A percentile compares a stretch with the other conserved stretches of the same genome.
Conservation (phyloP, 768 basidiomycete genomes). For the Gymnopilus dilepis region DNA sequence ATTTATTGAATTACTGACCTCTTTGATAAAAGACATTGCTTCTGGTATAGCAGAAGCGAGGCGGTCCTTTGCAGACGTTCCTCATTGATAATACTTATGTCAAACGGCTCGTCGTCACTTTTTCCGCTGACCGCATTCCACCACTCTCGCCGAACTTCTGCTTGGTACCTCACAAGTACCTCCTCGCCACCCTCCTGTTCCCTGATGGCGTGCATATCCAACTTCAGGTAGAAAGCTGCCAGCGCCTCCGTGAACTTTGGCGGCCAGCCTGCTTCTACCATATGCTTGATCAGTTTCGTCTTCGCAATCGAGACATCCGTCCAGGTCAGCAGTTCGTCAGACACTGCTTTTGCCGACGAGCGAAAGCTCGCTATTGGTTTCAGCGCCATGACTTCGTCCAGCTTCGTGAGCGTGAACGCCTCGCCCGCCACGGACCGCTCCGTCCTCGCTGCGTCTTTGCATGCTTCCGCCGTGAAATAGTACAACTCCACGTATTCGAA, state of each 20-base stretch:
- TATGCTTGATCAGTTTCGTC: not conserved
- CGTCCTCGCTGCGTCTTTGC: slow-evolving; percentile 2
- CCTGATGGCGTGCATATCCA: not conserved
- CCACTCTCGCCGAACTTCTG: slow-evolving; percentile 4
- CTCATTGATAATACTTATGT: slow-evolving; percentile 4
- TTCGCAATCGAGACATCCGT: not conserved
- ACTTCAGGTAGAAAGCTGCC: not conserved
- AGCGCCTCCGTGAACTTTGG: not conserved
- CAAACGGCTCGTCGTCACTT: not conserved
- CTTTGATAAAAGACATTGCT: not conserved
- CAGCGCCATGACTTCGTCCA: not conserved
- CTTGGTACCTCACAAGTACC: not conserved
- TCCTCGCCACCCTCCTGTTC: not conserved
- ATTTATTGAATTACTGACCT: not conserved
- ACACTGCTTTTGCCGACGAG: not conserved
- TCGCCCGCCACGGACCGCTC: not conserved
- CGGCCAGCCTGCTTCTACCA: not conserved
- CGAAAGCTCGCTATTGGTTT: not conserved
- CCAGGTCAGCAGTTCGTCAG: not conserved
- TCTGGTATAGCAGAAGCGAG: not conserved
- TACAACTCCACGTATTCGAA: slow-evolving; percentile 19
- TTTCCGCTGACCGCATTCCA: not conserved
- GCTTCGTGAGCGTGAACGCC: not conserved
- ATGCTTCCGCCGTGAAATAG: slow-evolving; percentile 19
- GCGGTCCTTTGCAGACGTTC: not conserved